Evolutionary conservation across 2,329 filamentous ascomycete genomes (phyloP).

Genomic region (Septoria petroselini): DNA sequence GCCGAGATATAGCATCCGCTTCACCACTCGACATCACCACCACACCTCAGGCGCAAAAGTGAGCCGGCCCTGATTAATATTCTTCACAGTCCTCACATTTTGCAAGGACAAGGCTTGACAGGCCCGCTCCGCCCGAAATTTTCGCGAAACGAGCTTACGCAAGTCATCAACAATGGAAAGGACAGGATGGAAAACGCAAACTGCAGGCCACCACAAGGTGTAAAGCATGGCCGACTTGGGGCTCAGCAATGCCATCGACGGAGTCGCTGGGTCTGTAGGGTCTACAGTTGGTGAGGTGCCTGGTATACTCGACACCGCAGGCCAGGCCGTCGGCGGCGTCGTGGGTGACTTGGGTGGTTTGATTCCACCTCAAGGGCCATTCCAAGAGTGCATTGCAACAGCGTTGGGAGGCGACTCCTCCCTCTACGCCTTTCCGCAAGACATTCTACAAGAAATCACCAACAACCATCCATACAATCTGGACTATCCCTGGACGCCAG

Average conservation of each 20-base stretch:
- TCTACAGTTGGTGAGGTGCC: background rate
- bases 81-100: too few species aligned
- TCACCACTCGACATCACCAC: too few species aligned
- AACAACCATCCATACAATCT: slow-evolving; percentile 23
- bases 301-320: slow-evolving; percentile 6
- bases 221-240: slow-evolving; percentile 3
- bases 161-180: background rate
- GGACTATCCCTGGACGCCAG: slow-evolving; percentile 18
- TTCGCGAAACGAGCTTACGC: background rate
- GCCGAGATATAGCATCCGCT: too few species aligned
- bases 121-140: background rate
- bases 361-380: slow-evolving; percentile 15
- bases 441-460: slow-evolving; percentile 18
- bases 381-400: slow-evolving; percentile 20
- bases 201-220: background rate
- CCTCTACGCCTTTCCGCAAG: slow-evolving; percentile 20
- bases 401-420: slow-evolving; percentile 17
- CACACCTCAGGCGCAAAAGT: too few species aligned
- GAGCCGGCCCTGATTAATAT: too few species aligned
- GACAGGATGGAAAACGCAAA: background rate
- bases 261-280: background rate
- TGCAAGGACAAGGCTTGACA: too few species aligned
- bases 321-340: slow-evolving; percentile 11
- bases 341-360: slow-evolving; percentile 14
- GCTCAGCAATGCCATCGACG: slow-evolving; percentile 4